Evolutionary conservation across 2,329 filamentous ascomycete genomes (phyloP), one percentile per base, ranked within the genome.

Genomic region (Trichoderma koningiopsis): DNA sequence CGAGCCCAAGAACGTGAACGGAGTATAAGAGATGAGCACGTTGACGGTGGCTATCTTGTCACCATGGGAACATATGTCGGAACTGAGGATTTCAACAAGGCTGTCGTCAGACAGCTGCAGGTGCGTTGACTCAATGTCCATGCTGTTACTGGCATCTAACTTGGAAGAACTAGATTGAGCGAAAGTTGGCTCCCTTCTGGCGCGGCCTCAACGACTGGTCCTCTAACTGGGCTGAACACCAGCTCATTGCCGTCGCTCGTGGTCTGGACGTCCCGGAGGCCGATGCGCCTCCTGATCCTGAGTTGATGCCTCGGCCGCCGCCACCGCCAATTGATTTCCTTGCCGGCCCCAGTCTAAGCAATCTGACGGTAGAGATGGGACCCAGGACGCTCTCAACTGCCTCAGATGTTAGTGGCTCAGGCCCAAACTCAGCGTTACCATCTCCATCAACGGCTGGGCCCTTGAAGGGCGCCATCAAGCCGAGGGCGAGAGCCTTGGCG

Each of bases 61-160:
- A 99, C 96, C 0, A 88, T 97, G 77, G 96, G 96, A 43, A 92
- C 94, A 61, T 99, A 99, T 77, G 95, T 93, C 27, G 94, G 95
- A 0, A 84, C 89, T 0, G 96, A 99, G 80, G 96, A 99, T 80
- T 99, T 95, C 78, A 97, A 89, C 83, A 98, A 98, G 80, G 83
- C 87, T 22, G 84, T 93, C 59, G 95, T 98, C 68, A 89, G 96
- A 73, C 94, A 97, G 78, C 83, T 99, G 68, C 95, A 96, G 90
- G 94, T 97, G 86, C 76, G 82, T 75, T 35, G 27, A 11, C 14
- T 40, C 49, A 40, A 19, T 7, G 5, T 11, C 14, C 22, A 19
- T 40, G 14, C 13, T 68, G 62, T 56, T 22, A 43, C 43, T 52
- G 27, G 22, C 37, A 7, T 64, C 72, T 75, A 63, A 78, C 72